Evolutionary conservation across 2,329 filamentous ascomycete species (phyloP).

Genomic region (Penicillium glabrum): DNA sequence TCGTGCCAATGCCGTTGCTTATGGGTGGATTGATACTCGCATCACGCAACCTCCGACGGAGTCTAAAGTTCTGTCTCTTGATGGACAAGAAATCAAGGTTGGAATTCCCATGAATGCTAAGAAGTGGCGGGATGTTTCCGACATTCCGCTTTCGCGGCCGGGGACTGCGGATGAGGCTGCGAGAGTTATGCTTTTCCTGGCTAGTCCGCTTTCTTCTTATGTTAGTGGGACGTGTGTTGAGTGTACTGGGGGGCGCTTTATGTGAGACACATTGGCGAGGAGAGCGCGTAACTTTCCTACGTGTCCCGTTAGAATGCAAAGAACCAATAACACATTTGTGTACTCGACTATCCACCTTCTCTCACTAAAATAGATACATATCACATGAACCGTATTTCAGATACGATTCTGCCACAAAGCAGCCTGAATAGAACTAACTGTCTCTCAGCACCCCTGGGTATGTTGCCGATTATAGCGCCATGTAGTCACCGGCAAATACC

Average conservation of each 20-base stretch:
- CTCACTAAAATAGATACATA: too few relatives aligned
- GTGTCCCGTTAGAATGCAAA: too few relatives aligned
- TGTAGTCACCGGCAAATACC: too few relatives aligned
- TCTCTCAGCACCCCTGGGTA: too few relatives aligned
- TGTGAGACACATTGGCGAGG: not conserved
- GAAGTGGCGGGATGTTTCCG: slow-evolving; percentile 37
- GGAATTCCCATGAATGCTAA: slow-evolving; percentile 12
- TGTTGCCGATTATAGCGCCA: too few relatives aligned
- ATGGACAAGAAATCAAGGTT: slow-evolving; percentile 48
- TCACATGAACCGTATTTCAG: too few relatives aligned
- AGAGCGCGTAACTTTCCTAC: too few relatives aligned
- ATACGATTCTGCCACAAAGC: too few relatives aligned
- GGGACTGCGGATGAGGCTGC: slow-evolving; percentile 56
- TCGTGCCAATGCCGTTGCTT: slow-evolving; percentile 73
- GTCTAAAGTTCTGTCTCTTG: slow-evolving; percentile 67
- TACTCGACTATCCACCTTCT: too few relatives aligned
- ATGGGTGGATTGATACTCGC: slow-evolving; percentile 72
- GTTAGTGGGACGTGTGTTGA: slow-evolving; percentile 18
- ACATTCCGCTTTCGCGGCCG: slow-evolving; percentile 64
- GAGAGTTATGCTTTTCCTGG: slow-evolving; percentile 15
- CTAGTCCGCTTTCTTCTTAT: slow-evolving; percentile 19
- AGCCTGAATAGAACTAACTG: too few relatives aligned
- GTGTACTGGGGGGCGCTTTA: slow-evolving; percentile 12
- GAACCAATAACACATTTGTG: too few relatives aligned
- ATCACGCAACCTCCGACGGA: slow-evolving; percentile 68